Base-by-base conservation (phyloP, 164 flowering plant genomes). In the Vitis rotundifolia region DNA sequence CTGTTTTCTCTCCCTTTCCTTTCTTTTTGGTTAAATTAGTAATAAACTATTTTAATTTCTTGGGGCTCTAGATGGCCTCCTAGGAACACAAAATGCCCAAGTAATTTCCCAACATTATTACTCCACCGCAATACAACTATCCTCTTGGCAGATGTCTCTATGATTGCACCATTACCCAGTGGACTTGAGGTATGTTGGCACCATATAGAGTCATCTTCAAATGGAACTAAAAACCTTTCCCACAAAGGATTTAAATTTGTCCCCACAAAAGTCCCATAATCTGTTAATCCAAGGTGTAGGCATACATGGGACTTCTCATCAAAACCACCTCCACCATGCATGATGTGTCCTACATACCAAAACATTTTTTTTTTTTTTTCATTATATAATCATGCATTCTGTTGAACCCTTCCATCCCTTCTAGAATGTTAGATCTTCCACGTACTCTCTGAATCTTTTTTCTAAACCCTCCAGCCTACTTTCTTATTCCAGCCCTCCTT, bases 31-130 rank as follows among this genome's bases (percentile, higher is more conserved):
- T 48, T 49, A 28, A 14, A 59, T 28, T 18, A 22, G 11, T 44
- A 8, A 14, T 31, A 47, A 19, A 65, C 16, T 16, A 56, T n/a
- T n/a, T 19, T 19, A 55, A 55, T 74, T 75, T 28, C 37, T 66
- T n/a, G n/a, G n/a, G 66, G 29, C 99, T 96, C 98, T 70, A 98
- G 96, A 84, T 96, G 99, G 31, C 99, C 99, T 59, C 99, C 99
- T 2, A 98, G 98, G 71, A 96, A 96, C 63, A 96, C 98, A 80
- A 84, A 91, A 71, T 87, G 76, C 18, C 99, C 99, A 58, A 97
- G 95, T 81, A 91, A 96, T 79, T 96, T 98, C 37, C 99, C 98
- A 50, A 96, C 99, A 72, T 91, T 91, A 60, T 84, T 73, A 83
- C 99, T 96, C 80, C 98, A 82, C 77, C 81, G 85, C 74, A 96